Percentiles rank a stretch among this genome's conserved stretches.
These are phyloP conservation scores for Arachnomyces sp. DNA, from an alignment of 2,329 filamentous ascomycete genomes.

Conservation along the genomic window DNA sequence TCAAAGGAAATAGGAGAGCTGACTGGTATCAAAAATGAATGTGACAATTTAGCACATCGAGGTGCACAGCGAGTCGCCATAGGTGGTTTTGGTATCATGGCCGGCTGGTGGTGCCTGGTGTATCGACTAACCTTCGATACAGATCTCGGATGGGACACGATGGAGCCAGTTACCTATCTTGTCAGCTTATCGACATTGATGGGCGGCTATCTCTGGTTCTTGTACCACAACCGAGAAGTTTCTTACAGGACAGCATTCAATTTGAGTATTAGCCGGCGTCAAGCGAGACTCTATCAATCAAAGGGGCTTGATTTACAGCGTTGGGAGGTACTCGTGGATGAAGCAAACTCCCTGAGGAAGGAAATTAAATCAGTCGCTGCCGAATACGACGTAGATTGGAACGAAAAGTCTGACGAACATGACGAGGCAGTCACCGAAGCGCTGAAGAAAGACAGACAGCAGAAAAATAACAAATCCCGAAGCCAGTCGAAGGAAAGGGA, in stretches of 20 bases:
- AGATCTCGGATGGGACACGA: constrained; percentile 78
- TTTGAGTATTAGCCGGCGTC: constrained; percentile 71
- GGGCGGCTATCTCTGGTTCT: constrained; percentile 85
- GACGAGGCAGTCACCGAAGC: constrained; percentile 52
- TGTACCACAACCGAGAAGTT: constrained; percentile 85
- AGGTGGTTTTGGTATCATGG: constrained; percentile 65
- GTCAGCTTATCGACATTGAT: constrained; percentile 81
- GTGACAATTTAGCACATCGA: constrained; percentile 68
- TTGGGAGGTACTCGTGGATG: constrained; percentile 74
- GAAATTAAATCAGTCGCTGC: constrained; percentile 75
- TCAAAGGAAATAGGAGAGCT: constrained; percentile 61
- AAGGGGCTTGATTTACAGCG: constrained; percentile 66
- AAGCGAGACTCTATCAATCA: constrained; percentile 66
- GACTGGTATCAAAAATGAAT: constrained; percentile 70
- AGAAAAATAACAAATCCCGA: constrained; percentile 26
- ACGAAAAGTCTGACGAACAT: constrained; percentile 66
- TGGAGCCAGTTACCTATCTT: constrained; percentile 86
- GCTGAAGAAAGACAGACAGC: constrained; percentile 42
- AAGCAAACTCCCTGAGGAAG: constrained; percentile 66
- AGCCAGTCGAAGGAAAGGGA: constrained; percentile 16
- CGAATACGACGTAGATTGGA: constrained; percentile 88
- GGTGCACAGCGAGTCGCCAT: constrained; percentile 73
- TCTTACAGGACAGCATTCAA: constrained; percentile 82
- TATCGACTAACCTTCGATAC: constrained; percentile 64
- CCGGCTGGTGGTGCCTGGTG: constrained; percentile 74